Evolutionary conservation across 1,284 basidiomycete species (phyloP).

Genomic region (Trametes pubescens): DNA sequence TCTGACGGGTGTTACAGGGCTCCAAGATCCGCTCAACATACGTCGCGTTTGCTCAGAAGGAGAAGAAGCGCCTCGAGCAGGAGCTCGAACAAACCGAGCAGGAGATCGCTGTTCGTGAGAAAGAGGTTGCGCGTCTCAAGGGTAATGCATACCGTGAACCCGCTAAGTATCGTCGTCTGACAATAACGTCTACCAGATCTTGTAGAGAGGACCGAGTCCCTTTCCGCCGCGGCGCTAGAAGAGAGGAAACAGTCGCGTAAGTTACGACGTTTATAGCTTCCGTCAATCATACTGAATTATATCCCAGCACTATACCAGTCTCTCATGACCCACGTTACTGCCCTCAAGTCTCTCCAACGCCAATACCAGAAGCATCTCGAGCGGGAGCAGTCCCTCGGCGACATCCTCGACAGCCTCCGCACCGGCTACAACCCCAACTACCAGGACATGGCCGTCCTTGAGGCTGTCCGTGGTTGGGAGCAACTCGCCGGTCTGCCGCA

Average conservation of each 20-base stretch:
- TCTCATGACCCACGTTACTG: slow-evolving; percentile 76
- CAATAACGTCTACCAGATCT: slow-evolving; percentile 55
- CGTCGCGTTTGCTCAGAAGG: slow-evolving; percentile 86
- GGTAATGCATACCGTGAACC: slow-evolving; percentile 48
- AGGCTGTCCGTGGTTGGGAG: slow-evolving; percentile 95
- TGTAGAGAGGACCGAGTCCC: slow-evolving; percentile 72
- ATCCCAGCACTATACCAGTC: slow-evolving; percentile 79
- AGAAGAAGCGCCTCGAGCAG: slow-evolving; percentile 81
- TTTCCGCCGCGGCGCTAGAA: slow-evolving; percentile 79
- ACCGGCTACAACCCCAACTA: slow-evolving; percentile 97
- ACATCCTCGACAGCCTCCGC: slow-evolving; percentile 85
- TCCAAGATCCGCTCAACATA: slow-evolving; percentile 92
- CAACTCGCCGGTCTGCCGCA: slow-evolving; percentile 77
- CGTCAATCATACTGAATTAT: neutral
- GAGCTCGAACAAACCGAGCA: slow-evolving; percentile 60
- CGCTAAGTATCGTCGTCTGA: neutral
- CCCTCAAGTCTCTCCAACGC: slow-evolving; percentile 78
- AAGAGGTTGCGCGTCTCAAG: slow-evolving; percentile 73
- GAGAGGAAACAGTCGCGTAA: slow-evolving; percentile 86
- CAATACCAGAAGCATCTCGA: slow-evolving; percentile 78
- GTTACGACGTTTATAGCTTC: slow-evolving; percentile 45
- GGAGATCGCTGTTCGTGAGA: slow-evolving; percentile 69
- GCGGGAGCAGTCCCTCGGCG: slow-evolving; percentile 81
- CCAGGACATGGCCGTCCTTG: slow-evolving; percentile 98
- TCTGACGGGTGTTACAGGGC: slow-evolving; percentile 59